A percentile compares a stretch with the other conserved stretches of the same genome.
Conservation (phyloP, 208 protist species). For the Crithidia sp. region DNA sequence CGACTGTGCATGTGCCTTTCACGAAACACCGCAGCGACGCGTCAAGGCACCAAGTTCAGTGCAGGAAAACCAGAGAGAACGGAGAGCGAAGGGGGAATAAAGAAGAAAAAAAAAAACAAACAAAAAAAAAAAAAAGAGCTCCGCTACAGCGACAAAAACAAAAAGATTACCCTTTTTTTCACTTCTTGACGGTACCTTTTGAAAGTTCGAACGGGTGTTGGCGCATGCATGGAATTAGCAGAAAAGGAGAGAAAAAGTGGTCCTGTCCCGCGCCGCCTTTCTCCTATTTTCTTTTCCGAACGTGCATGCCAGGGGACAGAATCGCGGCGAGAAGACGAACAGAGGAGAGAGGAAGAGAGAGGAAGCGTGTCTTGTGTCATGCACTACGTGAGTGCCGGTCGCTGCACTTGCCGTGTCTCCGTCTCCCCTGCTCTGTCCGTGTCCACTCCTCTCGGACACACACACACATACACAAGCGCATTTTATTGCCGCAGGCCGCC, state of each 20-base stretch:
- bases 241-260: constrained; percentile 1
- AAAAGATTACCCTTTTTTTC: no score
- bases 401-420: not conserved
- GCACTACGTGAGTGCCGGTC: not conserved
- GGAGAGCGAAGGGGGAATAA: not conserved
- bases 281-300: not conserved
- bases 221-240: no score
- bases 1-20: no score
- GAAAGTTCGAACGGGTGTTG: no score
- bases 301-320: no score
- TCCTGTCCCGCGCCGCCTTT: not conserved
- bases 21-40: no score
- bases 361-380: not conserved
- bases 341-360: not conserved
- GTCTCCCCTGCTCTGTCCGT: not conserved
- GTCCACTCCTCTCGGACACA: not conserved
- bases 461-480: no score
- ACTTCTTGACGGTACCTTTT: no score
- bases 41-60: not conserved
- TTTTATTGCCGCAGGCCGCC: not conserved
- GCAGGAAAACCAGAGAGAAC: not conserved
- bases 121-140: not conserved
- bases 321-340: not conserved
- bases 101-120: not conserved
- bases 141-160: not conserved